Evolutionary conservation across 2,329 filamentous ascomycete genomes (phyloP).

Genomic region (Hymenoscyphus salicellus): DNA sequence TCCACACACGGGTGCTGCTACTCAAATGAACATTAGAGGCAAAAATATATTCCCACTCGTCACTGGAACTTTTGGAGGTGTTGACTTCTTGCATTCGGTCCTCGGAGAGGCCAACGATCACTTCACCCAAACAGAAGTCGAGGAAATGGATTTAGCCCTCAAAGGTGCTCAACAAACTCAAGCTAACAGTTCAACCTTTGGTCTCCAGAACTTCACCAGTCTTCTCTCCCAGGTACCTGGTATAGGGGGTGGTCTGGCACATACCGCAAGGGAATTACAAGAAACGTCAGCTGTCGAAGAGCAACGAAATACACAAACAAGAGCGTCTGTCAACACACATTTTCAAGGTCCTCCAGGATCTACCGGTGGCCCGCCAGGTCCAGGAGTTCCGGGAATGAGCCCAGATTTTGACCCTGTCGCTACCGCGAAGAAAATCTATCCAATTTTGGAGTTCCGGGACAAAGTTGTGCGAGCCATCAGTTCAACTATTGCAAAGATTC

Average conservation of each 20-base stretch:
- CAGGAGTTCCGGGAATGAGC: slow-evolving; percentile 70
- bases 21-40: slow-evolving; percentile 64
- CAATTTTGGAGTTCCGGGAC: slow-evolving; percentile 90
- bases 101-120: slow-evolving; percentile 75
- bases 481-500: slow-evolving; percentile 83
- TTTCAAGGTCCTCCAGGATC: slow-evolving; percentile 30
- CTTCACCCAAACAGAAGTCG: slow-evolving; percentile 80
- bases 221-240: slow-evolving; percentile 74
- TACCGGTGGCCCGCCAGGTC: slow-evolving; percentile 44
- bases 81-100: slow-evolving; percentile 78
- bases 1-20: slow-evolving; percentile 65
- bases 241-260: slow-evolving; percentile 61
- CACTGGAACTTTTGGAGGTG: slow-evolving; percentile 73
- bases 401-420: slow-evolving; percentile 74
- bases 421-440: slow-evolving; percentile 80
- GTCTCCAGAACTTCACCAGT: slow-evolving; percentile 62
- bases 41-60: slow-evolving; percentile 70
- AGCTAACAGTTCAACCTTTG: slow-evolving; percentile 38
- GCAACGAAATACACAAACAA: slow-evolving; percentile 48
- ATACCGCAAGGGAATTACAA: slow-evolving; percentile 63
- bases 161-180: slow-evolving; percentile 60
- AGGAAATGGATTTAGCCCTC: slow-evolving; percentile 73
- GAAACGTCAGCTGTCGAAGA: slow-evolving; percentile 61
- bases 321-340: slow-evolving; percentile 29
- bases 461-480: slow-evolving; percentile 87